Evolutionary conservation across 2,329 filamentous ascomycete species (phyloP).

Genomic region (Ophiosphaerella korrae): DNA sequence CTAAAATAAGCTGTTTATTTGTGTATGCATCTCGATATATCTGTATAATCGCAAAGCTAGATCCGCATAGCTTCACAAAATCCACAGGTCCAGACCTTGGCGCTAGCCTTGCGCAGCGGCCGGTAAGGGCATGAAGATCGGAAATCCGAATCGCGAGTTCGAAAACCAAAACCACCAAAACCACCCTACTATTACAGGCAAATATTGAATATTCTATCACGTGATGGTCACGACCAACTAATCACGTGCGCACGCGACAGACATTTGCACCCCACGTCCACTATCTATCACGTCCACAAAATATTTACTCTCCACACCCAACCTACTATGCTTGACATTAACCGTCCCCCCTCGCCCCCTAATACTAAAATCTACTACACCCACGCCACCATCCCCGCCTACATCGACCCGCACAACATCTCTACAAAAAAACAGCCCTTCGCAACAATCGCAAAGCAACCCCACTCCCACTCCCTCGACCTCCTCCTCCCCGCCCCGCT

Average conservation of each 20-base stretch:
- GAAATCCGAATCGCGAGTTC: neutral
- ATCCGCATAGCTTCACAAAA: too few species aligned
- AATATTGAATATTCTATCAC: too few species aligned
- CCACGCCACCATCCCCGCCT: constrained; percentile 67
- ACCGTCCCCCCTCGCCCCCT: constrained; percentile 37
- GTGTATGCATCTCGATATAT: too few species aligned
- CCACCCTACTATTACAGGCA: neutral
- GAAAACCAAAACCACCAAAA: neutral
- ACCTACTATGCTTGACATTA: constrained; percentile 38
- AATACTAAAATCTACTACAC: constrained; percentile 75
- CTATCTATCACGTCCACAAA: too few species aligned
- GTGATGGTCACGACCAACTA: neutral
- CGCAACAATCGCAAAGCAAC: constrained; percentile 66
- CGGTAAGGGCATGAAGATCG: too few species aligned
- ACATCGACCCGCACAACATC: constrained; percentile 66
- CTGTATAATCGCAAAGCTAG: too few species aligned
- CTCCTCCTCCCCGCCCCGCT: constrained; percentile 72
- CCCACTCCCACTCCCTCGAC: constrained; percentile 73
- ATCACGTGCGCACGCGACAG: constrained; percentile 9
- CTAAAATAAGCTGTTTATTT: too few species aligned
- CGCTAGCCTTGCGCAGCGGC: too few species aligned
- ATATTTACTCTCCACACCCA: too few species aligned
- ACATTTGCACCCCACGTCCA: too few species aligned
- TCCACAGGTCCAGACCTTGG: too few species aligned
- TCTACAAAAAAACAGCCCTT: constrained; percentile 75